Evolutionary conservation across 2,329 filamentous ascomycete genomes (phyloP).

Genomic region (Aspergillus glaucus): DNA sequence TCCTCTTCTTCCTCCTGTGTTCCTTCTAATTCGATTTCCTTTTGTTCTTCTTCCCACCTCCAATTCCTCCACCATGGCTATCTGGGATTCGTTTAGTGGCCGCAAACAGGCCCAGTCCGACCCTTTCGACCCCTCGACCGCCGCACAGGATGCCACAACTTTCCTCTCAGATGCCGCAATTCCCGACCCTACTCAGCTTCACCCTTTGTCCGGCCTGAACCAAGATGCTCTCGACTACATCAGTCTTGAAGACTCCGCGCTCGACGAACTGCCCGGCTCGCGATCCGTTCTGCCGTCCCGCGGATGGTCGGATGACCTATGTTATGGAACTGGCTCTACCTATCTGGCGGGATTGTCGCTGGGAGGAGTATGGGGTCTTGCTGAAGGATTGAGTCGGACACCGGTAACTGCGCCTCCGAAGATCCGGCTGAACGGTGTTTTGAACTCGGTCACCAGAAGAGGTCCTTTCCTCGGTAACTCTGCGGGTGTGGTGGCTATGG

Average conservation of each 20-base stretch:
- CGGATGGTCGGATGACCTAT: slow-evolving; percentile 96
- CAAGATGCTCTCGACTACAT: slow-evolving; percentile 93
- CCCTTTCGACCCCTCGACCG: slow-evolving; percentile 60
- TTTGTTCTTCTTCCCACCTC: neutral
- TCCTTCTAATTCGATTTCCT: slow-evolving; percentile 17
- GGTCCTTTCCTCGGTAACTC: slow-evolving; percentile 96
- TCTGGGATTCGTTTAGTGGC: slow-evolving; percentile 58
- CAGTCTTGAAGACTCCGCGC: slow-evolving; percentile 81
- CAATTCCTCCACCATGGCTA: slow-evolving; percentile 40
- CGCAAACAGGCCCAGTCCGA: slow-evolving; percentile 52
- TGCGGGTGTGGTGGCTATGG: slow-evolving; percentile 88
- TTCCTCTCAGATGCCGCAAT: slow-evolving; percentile 74
- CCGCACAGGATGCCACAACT: slow-evolving; percentile 68
- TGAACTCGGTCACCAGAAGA: slow-evolving; percentile 88
- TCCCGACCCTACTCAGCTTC: slow-evolving; percentile 79
- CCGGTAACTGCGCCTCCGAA: slow-evolving; percentile 72
- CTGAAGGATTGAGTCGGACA: slow-evolving; percentile 74
- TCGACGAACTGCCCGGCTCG: slow-evolving; percentile 77
- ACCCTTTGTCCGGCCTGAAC: slow-evolving; percentile 89
- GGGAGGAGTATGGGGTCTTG: slow-evolving; percentile 86
- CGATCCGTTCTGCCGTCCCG: slow-evolving; percentile 87
- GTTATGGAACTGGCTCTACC: slow-evolving; percentile 92
- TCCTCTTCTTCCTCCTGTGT: slow-evolving; percentile 17
- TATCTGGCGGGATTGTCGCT: slow-evolving; percentile 81
- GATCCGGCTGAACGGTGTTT: slow-evolving; percentile 83